A percentile compares a stretch with the other conserved stretches of the same genome.
Evolutionary conservation across 106 monocot genomes (phyloP).

Genomic region (Iris macrosiphon): DNA sequence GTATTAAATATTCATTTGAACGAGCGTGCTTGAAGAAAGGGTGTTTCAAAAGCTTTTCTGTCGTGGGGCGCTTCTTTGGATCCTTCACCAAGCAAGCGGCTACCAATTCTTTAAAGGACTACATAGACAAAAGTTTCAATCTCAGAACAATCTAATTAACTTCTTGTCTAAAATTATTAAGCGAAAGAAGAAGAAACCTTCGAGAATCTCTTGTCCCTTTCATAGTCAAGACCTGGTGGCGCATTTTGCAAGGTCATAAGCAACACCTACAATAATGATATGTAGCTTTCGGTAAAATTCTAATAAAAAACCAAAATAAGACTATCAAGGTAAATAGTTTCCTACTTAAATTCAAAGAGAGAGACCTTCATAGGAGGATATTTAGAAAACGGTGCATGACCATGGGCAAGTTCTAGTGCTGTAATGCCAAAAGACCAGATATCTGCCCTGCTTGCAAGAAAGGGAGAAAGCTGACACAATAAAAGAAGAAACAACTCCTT

Average conservation of each 20-base stretch:
- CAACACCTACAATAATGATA: conserved; percentile 47
- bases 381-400: conserved; percentile 94
- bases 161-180: too few species aligned
- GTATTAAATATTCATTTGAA: conserved; percentile 53
- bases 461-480: conserved; percentile 3
- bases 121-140: conserved; percentile 1
- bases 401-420: conserved; percentile 94
- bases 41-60: conserved; percentile 90
- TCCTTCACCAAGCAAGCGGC: conserved; percentile 85
- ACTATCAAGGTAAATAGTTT: too few species aligned
- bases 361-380: conserved; percentile 97
- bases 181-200: conserved; percentile 34
- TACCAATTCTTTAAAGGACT: conserved; percentile 83
- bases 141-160: too few species aligned
- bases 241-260: conserved; percentile 99
- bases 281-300: background rate
- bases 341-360: too few species aligned
- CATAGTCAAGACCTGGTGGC: conserved; percentile 86
- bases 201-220: conserved; percentile 87
- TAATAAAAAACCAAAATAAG: too few species aligned
- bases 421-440: conserved; percentile 98
- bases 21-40: conserved; percentile 67
- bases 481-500: background rate
- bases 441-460: conserved; percentile 66
- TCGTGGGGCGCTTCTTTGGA: conserved; percentile 72